Conservation (phyloP, 257 asterid species). For the Solanum pinnatisectum region DNA sequence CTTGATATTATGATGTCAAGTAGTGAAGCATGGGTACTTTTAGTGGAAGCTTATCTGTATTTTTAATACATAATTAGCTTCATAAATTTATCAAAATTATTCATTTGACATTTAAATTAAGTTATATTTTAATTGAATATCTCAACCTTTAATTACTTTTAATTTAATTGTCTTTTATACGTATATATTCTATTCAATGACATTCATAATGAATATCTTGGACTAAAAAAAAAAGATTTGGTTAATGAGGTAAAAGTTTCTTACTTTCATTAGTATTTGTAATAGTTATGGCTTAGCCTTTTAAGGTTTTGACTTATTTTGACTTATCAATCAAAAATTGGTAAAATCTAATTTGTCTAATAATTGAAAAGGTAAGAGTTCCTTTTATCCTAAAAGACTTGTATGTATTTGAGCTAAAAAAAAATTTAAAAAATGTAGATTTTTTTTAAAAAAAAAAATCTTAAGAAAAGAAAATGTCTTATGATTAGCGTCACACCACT, state of each 20-base stretch:
- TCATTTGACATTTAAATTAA: neutral
- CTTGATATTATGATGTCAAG: slow-evolving; percentile 2
- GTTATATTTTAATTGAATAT: neutral
- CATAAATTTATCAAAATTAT: neutral
- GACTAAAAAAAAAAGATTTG: neutral
- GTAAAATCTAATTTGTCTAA: neutral
- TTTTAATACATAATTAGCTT: neutral
- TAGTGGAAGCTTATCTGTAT: slow-evolving; percentile 15
- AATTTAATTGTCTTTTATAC: too few species aligned
- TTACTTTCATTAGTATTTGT: neutral
- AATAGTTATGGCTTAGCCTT: neutral
- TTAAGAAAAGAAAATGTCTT: neutral
- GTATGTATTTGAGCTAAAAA: neutral
- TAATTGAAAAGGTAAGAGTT: neutral
- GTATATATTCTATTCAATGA: neutral
- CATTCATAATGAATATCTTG: neutral
- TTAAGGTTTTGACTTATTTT: neutral
- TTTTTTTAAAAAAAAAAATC: neutral
- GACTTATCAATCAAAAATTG: neutral
- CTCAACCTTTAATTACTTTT: neutral
- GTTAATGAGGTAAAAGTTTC: neutral
- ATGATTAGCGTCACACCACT: neutral
- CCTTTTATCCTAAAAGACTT: neutral
- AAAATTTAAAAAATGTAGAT: neutral
- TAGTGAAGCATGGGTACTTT: neutral